Evolutionary conservation across 202 grass and related monocot species (phyloP).

Genomic region (Panicum hallii): DNA sequence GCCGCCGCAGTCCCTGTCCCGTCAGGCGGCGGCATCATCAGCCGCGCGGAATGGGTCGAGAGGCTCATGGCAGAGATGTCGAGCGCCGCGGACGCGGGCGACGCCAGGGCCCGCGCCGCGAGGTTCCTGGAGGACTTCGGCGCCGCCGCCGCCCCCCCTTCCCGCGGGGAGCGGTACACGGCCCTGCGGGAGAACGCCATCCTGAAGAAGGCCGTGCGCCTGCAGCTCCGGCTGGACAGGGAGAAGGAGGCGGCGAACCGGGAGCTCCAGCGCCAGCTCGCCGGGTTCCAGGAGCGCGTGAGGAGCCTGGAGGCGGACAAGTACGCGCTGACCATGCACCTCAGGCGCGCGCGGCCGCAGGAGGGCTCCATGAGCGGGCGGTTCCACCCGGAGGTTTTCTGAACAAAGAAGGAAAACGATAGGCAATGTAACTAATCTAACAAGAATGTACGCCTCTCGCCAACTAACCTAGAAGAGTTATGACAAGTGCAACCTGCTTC

Average conservation of each 20-base stretch:
- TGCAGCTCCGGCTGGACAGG: conserved; percentile 1
- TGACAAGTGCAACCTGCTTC: background rate
- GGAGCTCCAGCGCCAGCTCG: background rate
- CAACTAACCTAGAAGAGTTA: too few relatives aligned
- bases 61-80: background rate
- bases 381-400: conserved; percentile 32
- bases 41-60: background rate
- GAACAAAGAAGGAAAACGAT: background rate
- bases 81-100: background rate
- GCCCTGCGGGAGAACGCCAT: conserved; percentile 1
- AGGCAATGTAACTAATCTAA: too few relatives aligned
- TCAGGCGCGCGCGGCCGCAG: background rate
- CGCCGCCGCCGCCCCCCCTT: background rate
- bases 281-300: conserved; percentile 7
- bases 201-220: conserved; percentile 28
- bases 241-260: background rate
- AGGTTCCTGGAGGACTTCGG: conserved; percentile 21
- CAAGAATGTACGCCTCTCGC: too few relatives aligned
- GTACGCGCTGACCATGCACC: conserved; percentile 13
- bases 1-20: background rate
- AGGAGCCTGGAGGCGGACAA: conserved; percentile 35
- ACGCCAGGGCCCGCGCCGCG: conserved; percentile 20
- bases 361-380: background rate
- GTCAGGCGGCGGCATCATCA: background rate
- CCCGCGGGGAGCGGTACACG: background rate